Base-by-base conservation (phyloP, 1,139 yeast species). In the Saccharomycopsis phalli region DNA sequence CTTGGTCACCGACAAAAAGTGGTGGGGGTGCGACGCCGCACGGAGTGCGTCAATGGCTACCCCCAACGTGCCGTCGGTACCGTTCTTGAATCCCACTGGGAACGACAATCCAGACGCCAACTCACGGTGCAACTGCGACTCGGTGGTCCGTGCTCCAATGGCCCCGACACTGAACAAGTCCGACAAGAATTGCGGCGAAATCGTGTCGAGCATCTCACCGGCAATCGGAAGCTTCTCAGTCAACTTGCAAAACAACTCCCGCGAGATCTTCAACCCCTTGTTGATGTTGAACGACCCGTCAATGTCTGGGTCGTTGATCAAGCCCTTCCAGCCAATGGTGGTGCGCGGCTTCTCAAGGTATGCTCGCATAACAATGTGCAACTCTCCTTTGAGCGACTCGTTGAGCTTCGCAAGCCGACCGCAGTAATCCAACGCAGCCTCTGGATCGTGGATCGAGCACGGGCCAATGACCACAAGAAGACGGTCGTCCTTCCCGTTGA, bases 241-340 rank as follows among this genome's bases (percentile, higher is more conserved):
- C 54, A 91, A 71, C 48, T 82, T 77, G 31, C 81, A 79, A 62
- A 86, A 91, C 66, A 91, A 74, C 51, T 81, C 80, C 61, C 98
- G 76, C 19, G 97, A 72, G 50, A 88, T 79, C 54, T 93, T 70
- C 52, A 91, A 74, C 50, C 98, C 98, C 64, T 87, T 86, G 69
- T 91, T 91, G 60, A 91, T 91, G 53, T 87, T 78, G 77, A 84
- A 88, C 43, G 96, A 74, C 47, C 86, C 88, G 59, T 91, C 95
- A 52, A 91, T 81, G 55, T 91, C 95, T 19, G 98, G 98, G 62
- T 91, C 98, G 60, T 91, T 91, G 56, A 91, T 88, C 53, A 91
- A 71, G 50, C 96, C 98, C 64, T 91, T 91, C 98, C 98, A 91
- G 47, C 98, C 98, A 40, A 91, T 97, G 19, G 97, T 91, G 41